These are phyloP conservation scores for Taiozyma sp. DNA, from an alignment of 1,139 yeast species.

Conservation along the genomic window DNA sequence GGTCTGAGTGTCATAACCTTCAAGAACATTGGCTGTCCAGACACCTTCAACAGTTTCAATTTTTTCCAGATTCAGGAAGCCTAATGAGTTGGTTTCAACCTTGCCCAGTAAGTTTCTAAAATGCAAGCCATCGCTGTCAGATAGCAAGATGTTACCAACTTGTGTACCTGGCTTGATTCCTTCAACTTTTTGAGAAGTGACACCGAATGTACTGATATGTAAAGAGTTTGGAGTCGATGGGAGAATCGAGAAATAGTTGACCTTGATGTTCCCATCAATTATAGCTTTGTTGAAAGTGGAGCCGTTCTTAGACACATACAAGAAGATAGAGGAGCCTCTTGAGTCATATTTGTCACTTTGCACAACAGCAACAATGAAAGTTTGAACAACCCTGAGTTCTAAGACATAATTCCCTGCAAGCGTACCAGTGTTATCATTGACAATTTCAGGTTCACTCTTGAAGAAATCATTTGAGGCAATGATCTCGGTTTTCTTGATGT, in stretches of 20 bases:
- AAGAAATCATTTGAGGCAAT: constrained; percentile 53
- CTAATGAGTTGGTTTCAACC: constrained; percentile 36
- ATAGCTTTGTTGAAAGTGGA: constrained; percentile 45
- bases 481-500: constrained; percentile 38
- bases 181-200: constrained; percentile 4
- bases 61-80: constrained; percentile 41
- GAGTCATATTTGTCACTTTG: constrained; percentile 42
- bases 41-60: constrained; percentile 67
- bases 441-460: constrained; percentile 29
- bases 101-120: constrained; percentile 45
- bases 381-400: constrained; percentile 44
- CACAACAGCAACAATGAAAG: constrained; percentile 49
- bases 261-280: constrained; percentile 38
- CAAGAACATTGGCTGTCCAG: constrained; percentile 51
- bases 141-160: constrained; percentile 43
- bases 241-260: constrained; percentile 46
- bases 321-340: constrained; percentile 36
- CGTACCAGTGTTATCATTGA: constrained; percentile 32
- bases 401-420: constrained; percentile 33
- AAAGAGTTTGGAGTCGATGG: constrained; percentile 55
- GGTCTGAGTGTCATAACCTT: constrained; percentile 20
- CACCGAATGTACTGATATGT: constrained; percentile 45
- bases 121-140: constrained; percentile 61
- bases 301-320: constrained; percentile 61
- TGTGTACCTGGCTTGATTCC: constrained; percentile 6